Evolutionary conservation across 1,284 basidiomycete genomes (phyloP), one percentile per base, ranked within the genome.

Genomic region (Amylostereum areolatum): DNA sequence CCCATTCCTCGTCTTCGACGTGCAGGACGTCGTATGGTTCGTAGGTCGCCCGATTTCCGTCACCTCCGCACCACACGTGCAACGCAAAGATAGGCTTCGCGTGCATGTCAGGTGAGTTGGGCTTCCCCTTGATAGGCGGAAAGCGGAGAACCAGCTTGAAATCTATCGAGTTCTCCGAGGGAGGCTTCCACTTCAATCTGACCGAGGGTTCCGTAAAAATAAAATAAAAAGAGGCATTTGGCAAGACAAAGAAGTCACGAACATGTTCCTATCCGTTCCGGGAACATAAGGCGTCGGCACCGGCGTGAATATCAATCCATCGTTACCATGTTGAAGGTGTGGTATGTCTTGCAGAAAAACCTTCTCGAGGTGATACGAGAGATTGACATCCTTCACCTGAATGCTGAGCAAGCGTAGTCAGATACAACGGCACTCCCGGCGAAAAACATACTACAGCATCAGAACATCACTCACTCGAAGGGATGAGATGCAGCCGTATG

Each of bases 111-210:
- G 92, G 89, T 59, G 83, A 67, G 5, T 66, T 59, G 0, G 78
- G 74, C 51, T 83, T 67, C 30, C 71, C 68, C 6, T 63, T 65
- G 29, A 68, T 66, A 2, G 92, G 83, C 2, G 96, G 94, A 65
- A 99, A 99, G 34, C 92, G 83, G 18, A 99, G 75, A 47, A 95
- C 78, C 10, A 99, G 83, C 64, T 92, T 92, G 74, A 99, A 99
- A 67, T 99, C 97, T 62, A 99, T 89, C 3, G 93, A 94, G 66
- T 99, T 99, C 62, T 99, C 97, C 2, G 88, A 90, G 3, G 97
- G 94, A 1, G 96, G 95, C 68, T 99, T 99, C 97, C 97, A 99
- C 66, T 99, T 99, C 59, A 97, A 68, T 56, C 93, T 97, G 62
- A 37, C n/a, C 24, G 27, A 10, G 4, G 30, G 18, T 18, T 18